phyloP scores from a whole-genome alignment of 1,284 basidiomycete genomes.

The Trametes sp. region DNA sequence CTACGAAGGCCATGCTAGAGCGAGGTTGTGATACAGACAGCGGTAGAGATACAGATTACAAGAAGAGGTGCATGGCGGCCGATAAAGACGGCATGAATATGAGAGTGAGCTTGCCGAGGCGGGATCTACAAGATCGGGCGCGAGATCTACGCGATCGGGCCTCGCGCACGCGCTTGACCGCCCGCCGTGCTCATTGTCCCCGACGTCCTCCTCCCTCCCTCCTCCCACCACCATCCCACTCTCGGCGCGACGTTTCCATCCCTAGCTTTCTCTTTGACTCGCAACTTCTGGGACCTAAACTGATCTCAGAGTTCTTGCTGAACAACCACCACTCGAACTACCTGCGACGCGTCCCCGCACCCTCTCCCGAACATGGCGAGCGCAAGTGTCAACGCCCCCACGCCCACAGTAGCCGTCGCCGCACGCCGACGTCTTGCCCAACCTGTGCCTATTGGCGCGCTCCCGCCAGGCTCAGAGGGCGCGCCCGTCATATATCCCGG shows the following conservation, averaged over 20 bases:
- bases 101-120: background rate
- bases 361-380: slow-evolving; percentile 27
- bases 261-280: too few species aligned
- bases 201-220: background rate
- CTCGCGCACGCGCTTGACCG: background rate
- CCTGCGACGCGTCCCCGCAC: background rate
- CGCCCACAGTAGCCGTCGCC: slow-evolving; percentile 22
- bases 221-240: background rate
- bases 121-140: background rate
- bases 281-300: too few species aligned
- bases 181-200: background rate
- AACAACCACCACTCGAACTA: background rate
- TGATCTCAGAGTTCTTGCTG: background rate
- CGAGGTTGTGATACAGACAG: background rate
- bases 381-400: slow-evolving; percentile 27
- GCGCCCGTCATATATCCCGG: slow-evolving; percentile 47
- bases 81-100: background rate
- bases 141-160: background rate
- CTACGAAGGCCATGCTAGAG: slow-evolving; percentile 9
- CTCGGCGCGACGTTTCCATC: too few species aligned
- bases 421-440: slow-evolving; percentile 24
- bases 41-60: background rate
- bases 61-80: background rate
- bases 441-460: slow-evolving; percentile 12
- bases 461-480: slow-evolving; percentile 40